phyloP scores from a whole-genome alignment of 805 yeast genomes.

The Saturnispora saitoi region DNA sequence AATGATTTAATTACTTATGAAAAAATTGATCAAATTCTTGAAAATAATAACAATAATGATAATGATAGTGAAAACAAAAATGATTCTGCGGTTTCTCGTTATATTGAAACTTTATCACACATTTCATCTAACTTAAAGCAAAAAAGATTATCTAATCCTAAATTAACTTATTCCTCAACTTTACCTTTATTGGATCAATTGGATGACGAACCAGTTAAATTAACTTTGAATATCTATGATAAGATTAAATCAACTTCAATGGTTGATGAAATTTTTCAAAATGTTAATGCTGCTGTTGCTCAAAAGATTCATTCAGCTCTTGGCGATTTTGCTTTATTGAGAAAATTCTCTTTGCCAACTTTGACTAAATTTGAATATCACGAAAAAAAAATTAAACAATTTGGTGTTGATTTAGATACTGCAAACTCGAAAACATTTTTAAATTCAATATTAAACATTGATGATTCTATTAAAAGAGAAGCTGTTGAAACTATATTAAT shows the following conservation, averaged over 20 bases:
- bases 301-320: constrained; percentile 63
- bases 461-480: constrained; percentile 53
- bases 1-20: constrained; percentile 46
- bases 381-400: constrained; percentile 55
- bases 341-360: constrained; percentile 84
- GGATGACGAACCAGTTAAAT: constrained; percentile 76
- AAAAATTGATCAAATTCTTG: constrained; percentile 45
- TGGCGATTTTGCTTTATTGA: constrained; percentile 74
- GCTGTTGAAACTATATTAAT: constrained; percentile 72
- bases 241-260: constrained; percentile 47
- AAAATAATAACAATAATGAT: neutral
- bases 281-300: constrained; percentile 81
- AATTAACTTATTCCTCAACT: constrained; percentile 40
- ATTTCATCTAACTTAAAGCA: constrained; percentile 64
- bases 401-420: constrained; percentile 67
- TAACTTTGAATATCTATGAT: constrained; percentile 66
- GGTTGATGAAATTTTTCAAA: constrained; percentile 67
- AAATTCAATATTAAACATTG: constrained; percentile 55
- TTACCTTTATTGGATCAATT: constrained; percentile 67
- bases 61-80: constrained; percentile 25
- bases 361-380: constrained; percentile 73
- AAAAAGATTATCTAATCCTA: constrained; percentile 48
- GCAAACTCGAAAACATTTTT: constrained; percentile 63
- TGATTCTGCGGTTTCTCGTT: constrained; percentile 51
- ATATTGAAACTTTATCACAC: constrained; percentile 53